Base-by-base conservation (phyloP, 805 yeast genomes). In the Danielozyma ontarioensis region DNA sequence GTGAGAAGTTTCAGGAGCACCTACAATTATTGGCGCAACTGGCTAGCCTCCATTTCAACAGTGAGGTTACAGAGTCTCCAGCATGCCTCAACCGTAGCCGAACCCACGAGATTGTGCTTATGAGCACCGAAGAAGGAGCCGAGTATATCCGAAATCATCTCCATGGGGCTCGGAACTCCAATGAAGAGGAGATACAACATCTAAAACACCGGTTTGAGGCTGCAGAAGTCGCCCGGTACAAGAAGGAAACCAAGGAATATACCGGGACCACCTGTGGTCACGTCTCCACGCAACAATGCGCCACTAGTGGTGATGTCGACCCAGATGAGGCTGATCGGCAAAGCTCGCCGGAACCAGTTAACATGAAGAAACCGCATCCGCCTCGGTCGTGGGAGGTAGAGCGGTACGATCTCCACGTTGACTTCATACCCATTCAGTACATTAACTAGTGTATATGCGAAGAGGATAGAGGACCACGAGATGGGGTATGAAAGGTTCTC, bases 371-470 rank as follows among this genome's bases (percentile, higher is more conserved):
- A 47, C n/a, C n/a, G n/a, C n/a, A n/a, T n/a, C n/a, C n/a, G n/a
- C n/a, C n/a, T n/a, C n/a, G n/a, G n/a, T n/a, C n/a, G 23, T 48
- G 27, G 28, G 28, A 32, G 7, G 39, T 33, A 4, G 46, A 39
- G 18, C 45, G 60, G 40, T 49, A 45, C 29, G 52, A 53, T 7
- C 37, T 68, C 23, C 68, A 47, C 42, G 59, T 65, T 27, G 74
- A 69, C 40, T 70, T 49, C 41, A 59, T 70, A 26, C 73, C 73
- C 1, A 72, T 66, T 15, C 62, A 64, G 39, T 71, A 70, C 13
- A 55, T 67, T 3, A 63, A 62, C 34, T 57, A 55, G 27, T 69
- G 74, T 73, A 64, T 68, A 12, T 70, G 56, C 41, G 71, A 68
- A 44, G 76, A 69, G 38, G 64, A 59, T 33, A 51, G 48, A 26